Evolutionary conservation across 345 rosid species (phyloP), one percentile per base, ranked within the genome.

Genomic region (Camelina laxa): DNA sequence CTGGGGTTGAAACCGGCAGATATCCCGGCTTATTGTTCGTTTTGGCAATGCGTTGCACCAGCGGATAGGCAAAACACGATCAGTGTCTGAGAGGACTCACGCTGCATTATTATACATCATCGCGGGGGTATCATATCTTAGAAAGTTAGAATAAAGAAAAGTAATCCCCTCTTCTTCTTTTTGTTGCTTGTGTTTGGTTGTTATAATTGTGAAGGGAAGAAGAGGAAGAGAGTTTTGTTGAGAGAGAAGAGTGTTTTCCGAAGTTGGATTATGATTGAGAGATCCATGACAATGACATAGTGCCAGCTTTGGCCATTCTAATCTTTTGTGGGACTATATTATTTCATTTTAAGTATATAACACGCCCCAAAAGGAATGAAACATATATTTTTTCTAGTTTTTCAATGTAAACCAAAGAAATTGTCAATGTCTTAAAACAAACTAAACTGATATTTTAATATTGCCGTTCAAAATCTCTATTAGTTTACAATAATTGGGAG

Each of bases 41-140:
- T 96, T 21, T 92, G 99, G 99, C 94, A 84, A 58, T 89, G 96
- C 31, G 99, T 92, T 38, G 97, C 99, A 61, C 97, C 98, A 51
- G 73, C 82, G 3, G 93, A 92, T 72, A 82, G 85, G 86, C 87
- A 82, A 75, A 81, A 76, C 69, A 44, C 27, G 58, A 80, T 89
- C 13, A 80, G 42, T 14, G 83, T 87, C 60, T 88, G 75, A 84
- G 75, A 84, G 79, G 74, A 35, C 17, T 20, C 67, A 12, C 35
- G 5, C 54, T 59, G 13, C 59, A 47, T 33, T 33, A 45, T 55
- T 64, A 15, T 27, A 21, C 74, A 33, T 38, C 74, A 21, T 38
- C 54, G 14, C 7, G 27, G 42, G 3, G 35, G 73, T 51, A 51
- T 61, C 59, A 67, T 68, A 42, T 51, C 19, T 60, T 21, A 59